Evolutionary conservation across 2,329 filamentous ascomycete species (phyloP), one percentile per base, ranked within the genome.

Genomic region (Cryphonectria japonica): DNA sequence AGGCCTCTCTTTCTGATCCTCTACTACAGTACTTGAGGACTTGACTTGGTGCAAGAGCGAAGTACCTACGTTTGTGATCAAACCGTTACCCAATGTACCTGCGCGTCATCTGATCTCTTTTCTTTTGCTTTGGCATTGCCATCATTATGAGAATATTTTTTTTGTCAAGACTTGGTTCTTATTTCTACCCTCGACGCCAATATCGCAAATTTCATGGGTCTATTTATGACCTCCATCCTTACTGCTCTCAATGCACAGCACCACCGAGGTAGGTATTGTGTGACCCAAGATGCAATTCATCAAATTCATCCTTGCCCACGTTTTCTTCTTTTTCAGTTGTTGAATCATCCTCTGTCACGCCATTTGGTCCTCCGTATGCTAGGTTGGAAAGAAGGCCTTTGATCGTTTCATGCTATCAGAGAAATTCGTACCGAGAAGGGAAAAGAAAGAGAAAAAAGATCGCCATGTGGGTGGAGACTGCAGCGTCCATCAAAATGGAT

Each of bases 171-270:
- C 29, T 59, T 59, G 37, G 46, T 64, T 46, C n/a, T 64, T 43
- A n/a, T 41, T 64, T 72, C 71, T 72, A 70, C 59, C 71, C 71
- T 64, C 59, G 68, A 72, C 71, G 68, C 71, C 71, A 63, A 13
- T 57, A 61, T 46, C 41, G 65, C 68, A 70, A 72, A 29, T 14
- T 22, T 26, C 22, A n/a, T 29, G 37, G n/a, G 14, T 64, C 61
- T 39, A n/a, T 64, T n/a, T 14, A 46, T 60, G 69, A 68, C 66
- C 66, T 46, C 60, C 64, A 26, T 63, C 19, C 26, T 61, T 54
- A 64, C 61, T 71, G 59, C 60, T 69, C n/a, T 34, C 66, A 68
- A 71, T 71, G 69, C 66, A 61, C 65, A 68, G 57, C 32, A 60
- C 69, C 57, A 34, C 54, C 16, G 6, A 19, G 29, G 29, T 66